A percentile compares a stretch with the other conserved stretches of the same genome.
Evolutionary conservation across 2,329 filamentous ascomycete species (phyloP).

Genomic region (Beauveria brongniartii): DNA sequence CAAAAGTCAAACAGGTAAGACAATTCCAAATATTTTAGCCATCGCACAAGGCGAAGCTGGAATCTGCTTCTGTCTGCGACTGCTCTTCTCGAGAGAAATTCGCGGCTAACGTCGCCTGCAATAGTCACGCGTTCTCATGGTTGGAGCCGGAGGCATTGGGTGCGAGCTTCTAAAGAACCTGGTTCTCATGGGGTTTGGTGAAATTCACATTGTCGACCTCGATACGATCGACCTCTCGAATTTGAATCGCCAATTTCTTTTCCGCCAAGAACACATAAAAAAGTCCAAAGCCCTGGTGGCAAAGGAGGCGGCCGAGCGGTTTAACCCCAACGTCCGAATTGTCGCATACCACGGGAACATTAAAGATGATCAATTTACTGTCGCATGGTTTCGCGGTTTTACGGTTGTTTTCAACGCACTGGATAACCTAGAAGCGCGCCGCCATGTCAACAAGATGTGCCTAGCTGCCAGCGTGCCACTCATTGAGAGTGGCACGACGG

Average conservation of each 20-base stretch:
- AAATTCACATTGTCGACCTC: slow-evolving; percentile 91
- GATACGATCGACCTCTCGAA: slow-evolving; percentile 98
- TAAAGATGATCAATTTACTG: slow-evolving; percentile 78
- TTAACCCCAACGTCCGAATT: slow-evolving; percentile 83
- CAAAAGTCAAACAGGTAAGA: slow-evolving; percentile 60
- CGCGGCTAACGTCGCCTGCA: neutral
- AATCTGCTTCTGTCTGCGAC: neutral
- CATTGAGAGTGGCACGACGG: slow-evolving; percentile 94
- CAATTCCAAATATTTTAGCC: neutral
- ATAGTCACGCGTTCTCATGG: slow-evolving; percentile 81
- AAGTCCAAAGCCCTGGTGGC: slow-evolving; percentile 93
- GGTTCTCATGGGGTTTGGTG: slow-evolving; percentile 81
- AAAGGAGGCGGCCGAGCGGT: slow-evolving; percentile 80
- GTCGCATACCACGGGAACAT: slow-evolving; percentile 91
- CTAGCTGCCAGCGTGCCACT: slow-evolving; percentile 82
- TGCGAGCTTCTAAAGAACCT: slow-evolving; percentile 97
- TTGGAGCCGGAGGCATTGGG: slow-evolving; percentile 93
- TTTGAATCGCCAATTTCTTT: slow-evolving; percentile 94
- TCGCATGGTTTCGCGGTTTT: slow-evolving; percentile 82
- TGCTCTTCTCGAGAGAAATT: neutral
- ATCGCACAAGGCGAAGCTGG: neutral
- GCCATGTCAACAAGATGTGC: slow-evolving; percentile 97
- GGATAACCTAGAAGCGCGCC: slow-evolving; percentile 87
- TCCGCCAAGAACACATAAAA: slow-evolving; percentile 94
- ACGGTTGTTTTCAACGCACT: slow-evolving; percentile 90